Evolutionary conservation across 176 grass and related monocot genomes (phyloP), one percentile per base, ranked within the genome.

Genomic region (Calamus simplicifolius): DNA sequence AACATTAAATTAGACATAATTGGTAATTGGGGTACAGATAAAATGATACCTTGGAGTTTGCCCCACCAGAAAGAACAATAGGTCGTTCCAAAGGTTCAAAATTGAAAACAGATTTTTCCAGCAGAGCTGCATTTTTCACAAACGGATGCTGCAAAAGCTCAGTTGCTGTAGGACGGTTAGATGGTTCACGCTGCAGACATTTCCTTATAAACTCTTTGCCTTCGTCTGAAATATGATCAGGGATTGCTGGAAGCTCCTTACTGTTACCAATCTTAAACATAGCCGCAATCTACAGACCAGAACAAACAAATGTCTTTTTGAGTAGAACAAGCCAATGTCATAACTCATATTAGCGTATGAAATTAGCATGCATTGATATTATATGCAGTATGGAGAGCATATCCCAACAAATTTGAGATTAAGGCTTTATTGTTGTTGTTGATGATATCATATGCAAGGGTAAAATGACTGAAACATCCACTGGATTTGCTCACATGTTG

Each of bases 241-340:
- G 93, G 73, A 89, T 92, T 74, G 81, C 72, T 31, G 93, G 93
- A 71, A 98, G 84, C 38, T 98, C 93, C 70, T 92, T 98, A 57
- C 93, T 88, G 62, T 98, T 98, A 50, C 81, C 81, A 66, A 98
- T 98, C 73, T 98, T 98, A 75, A 98, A 98, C 79, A 98, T 78
- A 67, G 87, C 93, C 38, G 93, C 93, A 73, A 98, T 98, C 93
- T 98, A 56, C 13, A 10, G 18, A 56, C 25, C 50, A 68, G 8
- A 28, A 54, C 17, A 38, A 8, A n/a, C 6, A 8, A 56, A 43
- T 43, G 21, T 23, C 21, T 23, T 23, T 23, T 23, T 23, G 21
- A 23, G 21, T 23, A 68, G 8, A 28, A 54, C 17, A 38, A 8
- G 27, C 6, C 4, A 56, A 43, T 43, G 35, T 12, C 35, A 43